Conservation (phyloP, 495 filamentous ascomycete genomes). For the Melanomma pulvis-pyrius region DNA sequence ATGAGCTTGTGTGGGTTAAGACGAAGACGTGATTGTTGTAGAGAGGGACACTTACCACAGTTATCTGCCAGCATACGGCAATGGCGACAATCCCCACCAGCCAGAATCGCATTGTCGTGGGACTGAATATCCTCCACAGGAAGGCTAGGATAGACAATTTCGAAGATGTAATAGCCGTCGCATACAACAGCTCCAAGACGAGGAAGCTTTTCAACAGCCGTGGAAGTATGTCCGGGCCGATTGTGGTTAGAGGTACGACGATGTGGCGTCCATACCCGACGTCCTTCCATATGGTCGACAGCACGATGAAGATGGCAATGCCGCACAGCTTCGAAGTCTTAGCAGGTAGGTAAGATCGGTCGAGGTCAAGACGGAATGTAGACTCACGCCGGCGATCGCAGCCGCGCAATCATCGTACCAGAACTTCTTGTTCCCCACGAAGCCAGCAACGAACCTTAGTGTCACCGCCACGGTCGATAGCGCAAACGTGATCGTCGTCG, state of each 20-base stretch:
- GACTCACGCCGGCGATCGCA: background rate
- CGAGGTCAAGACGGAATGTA: background rate
- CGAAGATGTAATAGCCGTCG: background rate
- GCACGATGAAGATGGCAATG: background rate
- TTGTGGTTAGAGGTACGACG: background rate
- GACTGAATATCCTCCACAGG: constrained; percentile 1
- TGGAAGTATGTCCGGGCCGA: background rate
- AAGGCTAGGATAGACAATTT: background rate
- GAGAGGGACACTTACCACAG: background rate
- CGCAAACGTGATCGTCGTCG: background rate
- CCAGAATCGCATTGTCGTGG: background rate
- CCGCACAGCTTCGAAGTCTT: background rate
- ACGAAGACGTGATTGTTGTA: background rate
- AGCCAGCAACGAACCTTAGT: background rate
- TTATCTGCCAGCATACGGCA: background rate
- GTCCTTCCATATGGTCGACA: background rate
- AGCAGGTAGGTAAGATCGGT: background rate
- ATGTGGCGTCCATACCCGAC: constrained; percentile 1
- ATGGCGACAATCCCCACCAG: background rate
- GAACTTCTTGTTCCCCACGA: background rate
- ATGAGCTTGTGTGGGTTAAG: background rate
- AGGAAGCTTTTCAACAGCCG: background rate
- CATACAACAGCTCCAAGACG: background rate
- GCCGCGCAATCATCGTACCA: background rate
- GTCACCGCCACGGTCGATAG: background rate